A percentile compares a stretch with the other conserved stretches of the same genome.
phyloP scores from a whole-genome alignment of 2,329 filamentous ascomycete species.

The Botrytis aclada region DNA sequence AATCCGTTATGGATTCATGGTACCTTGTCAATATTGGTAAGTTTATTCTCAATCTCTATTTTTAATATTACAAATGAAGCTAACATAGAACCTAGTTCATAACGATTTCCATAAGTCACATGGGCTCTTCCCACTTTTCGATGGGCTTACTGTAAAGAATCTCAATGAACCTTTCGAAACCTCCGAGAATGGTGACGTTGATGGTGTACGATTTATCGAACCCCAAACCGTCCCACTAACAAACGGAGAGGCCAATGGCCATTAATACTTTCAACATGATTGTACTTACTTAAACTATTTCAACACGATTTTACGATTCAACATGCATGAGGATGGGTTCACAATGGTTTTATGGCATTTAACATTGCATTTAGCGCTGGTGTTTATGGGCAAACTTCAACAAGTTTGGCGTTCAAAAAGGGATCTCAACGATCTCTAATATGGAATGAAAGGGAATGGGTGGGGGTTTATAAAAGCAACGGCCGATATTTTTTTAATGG shows the following conservation, averaged over 20 bases:
- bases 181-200: conserved; percentile 21
- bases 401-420: conserved; percentile 37
- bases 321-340: conserved; percentile 29
- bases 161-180: conserved; percentile 48
- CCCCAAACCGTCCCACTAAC: conserved; percentile 26
- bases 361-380: conserved; percentile 37
- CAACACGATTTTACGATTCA: conserved; percentile 36
- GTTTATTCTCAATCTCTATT: conserved; percentile 35
- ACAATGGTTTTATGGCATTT: conserved; percentile 22
- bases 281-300: conserved; percentile 25
- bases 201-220: conserved; percentile 22
- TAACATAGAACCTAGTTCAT: conserved; percentile 61
- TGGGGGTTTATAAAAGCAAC: conserved; percentile 16
- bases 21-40: conserved; percentile 91
- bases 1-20: conserved; percentile 84
- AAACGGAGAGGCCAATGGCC: conserved; percentile 25
- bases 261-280: conserved; percentile 24
- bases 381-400: conserved; percentile 38
- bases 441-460: conserved; percentile 2
- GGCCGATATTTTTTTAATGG: conserved; percentile 7
- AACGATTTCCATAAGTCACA: conserved; percentile 90
- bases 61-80: conserved; percentile 14
- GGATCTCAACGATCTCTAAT: conserved; percentile 35
- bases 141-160: conserved; percentile 67
- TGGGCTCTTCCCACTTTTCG: conserved; percentile 82